Percentiles rank a stretch among this genome's conserved stretches.
These are phyloP conservation scores for Oemleria cerasiformis DNA, from an alignment of 306 rosid genomes.

Conservation along the genomic window DNA sequence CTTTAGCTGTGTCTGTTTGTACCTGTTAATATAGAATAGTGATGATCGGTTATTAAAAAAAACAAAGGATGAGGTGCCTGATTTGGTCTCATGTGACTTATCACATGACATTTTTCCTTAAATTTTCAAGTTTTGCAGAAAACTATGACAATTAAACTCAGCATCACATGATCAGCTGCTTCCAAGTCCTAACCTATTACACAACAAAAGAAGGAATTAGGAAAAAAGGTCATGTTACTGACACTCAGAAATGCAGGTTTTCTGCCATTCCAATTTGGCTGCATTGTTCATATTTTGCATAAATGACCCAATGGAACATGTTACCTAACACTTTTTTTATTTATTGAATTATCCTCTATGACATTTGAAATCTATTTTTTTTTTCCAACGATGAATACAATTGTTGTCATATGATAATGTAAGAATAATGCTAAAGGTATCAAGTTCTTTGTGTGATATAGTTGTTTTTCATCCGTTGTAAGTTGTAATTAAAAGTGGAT, in stretches of 20 bases:
- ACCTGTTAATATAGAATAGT: slow-evolving; percentile 21
- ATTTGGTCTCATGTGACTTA: slow-evolving; percentile 54
- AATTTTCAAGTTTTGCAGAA: slow-evolving; percentile 38
- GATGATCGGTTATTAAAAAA: slow-evolving; percentile 18
- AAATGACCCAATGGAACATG: too few relatives aligned
- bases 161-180: slow-evolving; percentile 64
- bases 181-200: slow-evolving; percentile 44
- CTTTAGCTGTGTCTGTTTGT: slow-evolving; percentile 47
- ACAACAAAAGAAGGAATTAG: slow-evolving; percentile 28
- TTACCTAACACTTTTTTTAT: too few relatives aligned
- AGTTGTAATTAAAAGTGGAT: too few relatives aligned
- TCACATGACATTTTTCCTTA: slow-evolving; percentile 50
- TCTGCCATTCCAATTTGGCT: too few relatives aligned
- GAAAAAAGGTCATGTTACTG: background rate
- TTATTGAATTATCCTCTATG: too few relatives aligned
- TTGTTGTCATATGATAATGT: too few relatives aligned
- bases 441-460: too few relatives aligned
- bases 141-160: slow-evolving; percentile 36
- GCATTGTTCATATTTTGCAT: too few relatives aligned
- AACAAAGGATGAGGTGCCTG: slow-evolving; percentile 27
- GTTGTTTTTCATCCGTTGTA: too few relatives aligned
- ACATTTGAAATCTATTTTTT: too few relatives aligned
- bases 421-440: too few relatives aligned
- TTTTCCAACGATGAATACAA: too few relatives aligned
- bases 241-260: background rate